phyloP scores from a whole-genome alignment of 768 basidiomycete species.

The Pleurotus citrinopileatus region DNA sequence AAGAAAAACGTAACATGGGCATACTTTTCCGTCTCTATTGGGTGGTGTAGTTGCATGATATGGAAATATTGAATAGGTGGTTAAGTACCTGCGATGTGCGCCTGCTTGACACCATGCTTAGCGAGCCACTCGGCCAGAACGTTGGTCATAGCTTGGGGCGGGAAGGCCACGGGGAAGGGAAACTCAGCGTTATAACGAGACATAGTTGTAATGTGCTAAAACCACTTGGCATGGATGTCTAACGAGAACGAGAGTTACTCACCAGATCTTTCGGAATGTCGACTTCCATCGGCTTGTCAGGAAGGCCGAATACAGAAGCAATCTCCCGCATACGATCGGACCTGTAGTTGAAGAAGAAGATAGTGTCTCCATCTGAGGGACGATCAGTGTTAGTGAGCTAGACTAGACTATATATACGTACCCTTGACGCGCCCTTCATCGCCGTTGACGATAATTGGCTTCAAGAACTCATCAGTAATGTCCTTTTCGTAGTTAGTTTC shows the following conservation, averaged over 20 bases:
- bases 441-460: constrained; percentile 87
- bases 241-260: constrained; percentile 22
- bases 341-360: constrained; percentile 98
- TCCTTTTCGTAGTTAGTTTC: constrained; percentile 79
- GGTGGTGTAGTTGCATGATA: constrained; percentile 5
- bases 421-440: constrained; percentile 80
- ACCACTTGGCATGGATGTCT: neutral
- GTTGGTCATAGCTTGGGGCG: constrained; percentile 92
- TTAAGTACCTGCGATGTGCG: constrained; percentile 75
- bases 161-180: constrained; percentile 88
- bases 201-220: constrained; percentile 87
- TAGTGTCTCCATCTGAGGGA: constrained; percentile 69
- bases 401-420: constrained; percentile 24
- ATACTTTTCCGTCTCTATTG: constrained; percentile 91
- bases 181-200: constrained; percentile 90
- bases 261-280: constrained; percentile 80
- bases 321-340: constrained; percentile 97
- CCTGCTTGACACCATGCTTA: constrained; percentile 77
- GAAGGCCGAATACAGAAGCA: constrained; percentile 72
- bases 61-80: neutral
- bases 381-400: neutral
- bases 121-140: constrained; percentile 91
- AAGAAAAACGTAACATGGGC: constrained; percentile 99
- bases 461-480: constrained; percentile 93
- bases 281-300: constrained; percentile 83